Conservation (phyloP, 1,284 basidiomycete genomes). For the Trichosporon coremiiforme region DNA sequence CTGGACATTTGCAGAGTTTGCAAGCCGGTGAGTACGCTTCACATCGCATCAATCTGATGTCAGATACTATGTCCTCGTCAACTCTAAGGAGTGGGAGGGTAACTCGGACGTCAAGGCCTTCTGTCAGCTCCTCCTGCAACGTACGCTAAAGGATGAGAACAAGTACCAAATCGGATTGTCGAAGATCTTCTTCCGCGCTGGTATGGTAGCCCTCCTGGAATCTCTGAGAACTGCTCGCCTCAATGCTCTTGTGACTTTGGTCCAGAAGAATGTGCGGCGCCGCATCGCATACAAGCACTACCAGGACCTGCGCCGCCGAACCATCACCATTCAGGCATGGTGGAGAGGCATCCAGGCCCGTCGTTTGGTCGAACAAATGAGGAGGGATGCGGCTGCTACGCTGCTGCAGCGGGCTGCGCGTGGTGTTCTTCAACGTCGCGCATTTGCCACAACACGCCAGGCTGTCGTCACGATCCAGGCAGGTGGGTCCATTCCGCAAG, state of each 20-base stretch:
- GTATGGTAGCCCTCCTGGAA: slow-evolving; percentile 97
- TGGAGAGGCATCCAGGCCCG: slow-evolving; percentile 84
- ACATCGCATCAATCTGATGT: too few species aligned
- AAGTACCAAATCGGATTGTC: slow-evolving; percentile 97
- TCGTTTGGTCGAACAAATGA: slow-evolving; percentile 69
- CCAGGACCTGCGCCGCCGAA: slow-evolving; percentile 67
- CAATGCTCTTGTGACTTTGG: slow-evolving; percentile 86
- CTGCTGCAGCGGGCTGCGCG: slow-evolving; percentile 75
- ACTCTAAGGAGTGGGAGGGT: slow-evolving; percentile 75
- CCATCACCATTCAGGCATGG: slow-evolving; percentile 89
- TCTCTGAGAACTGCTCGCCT: slow-evolving; percentile 82
- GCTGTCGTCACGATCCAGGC: slow-evolving; percentile 78
- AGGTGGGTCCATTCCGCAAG: slow-evolving; percentile 63
- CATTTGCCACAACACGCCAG: slow-evolving; percentile 67
- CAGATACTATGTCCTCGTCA: slow-evolving; percentile 96
- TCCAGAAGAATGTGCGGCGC: slow-evolving; percentile 95
- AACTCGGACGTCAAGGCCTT: slow-evolving; percentile 75
- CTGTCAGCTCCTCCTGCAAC: slow-evolving; percentile 82
- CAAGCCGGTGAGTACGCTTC: slow-evolving; percentile 94
- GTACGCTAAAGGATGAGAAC: slow-evolving; percentile 86
- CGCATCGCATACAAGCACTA: slow-evolving; percentile 83
- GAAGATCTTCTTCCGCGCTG: slow-evolving; percentile 99
- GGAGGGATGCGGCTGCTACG: slow-evolving; percentile 73
- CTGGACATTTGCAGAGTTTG: slow-evolving; percentile 99
- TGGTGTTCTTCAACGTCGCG: slow-evolving; percentile 71